Base-by-base conservation (phyloP, 1,284 basidiomycete genomes). In the Boletus sp. region DNA sequence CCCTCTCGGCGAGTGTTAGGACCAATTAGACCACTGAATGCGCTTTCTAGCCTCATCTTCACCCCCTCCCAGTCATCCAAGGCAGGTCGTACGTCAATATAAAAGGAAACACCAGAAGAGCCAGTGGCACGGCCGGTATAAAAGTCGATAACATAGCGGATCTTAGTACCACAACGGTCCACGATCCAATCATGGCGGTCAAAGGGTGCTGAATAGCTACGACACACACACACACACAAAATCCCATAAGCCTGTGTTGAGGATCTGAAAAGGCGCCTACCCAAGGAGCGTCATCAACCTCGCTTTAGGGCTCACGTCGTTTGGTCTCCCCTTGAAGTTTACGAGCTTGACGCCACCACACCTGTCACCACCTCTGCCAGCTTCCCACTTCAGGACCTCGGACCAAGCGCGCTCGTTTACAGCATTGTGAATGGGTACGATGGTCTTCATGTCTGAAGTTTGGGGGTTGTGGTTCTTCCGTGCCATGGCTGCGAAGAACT, bases 391-490 rank as follows among this genome's bases (percentile, higher is more conserved):
- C 64, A 94, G 69, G 41, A 99, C 80, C 67, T 96, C 87, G 41
- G 75, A 72, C 95, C 95, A 99, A 4, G 94, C 92, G 51, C 89
- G 84, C 70, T 99, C 96, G 64, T 99, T 99, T 51, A 99, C 96
- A 26, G 95, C 95, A 64, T 99, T 99, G 70, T 99, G 95, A 49
- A 99, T 99, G 7, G 95, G 95, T 7, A 99, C 94, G 58, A 99
- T 87, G 19, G 92, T 89, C 60, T 81, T 82, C 94, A 99, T 98
- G 70, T 98, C 95, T 17, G 76, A 65, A 14, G 85, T 80, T 16
- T 84, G 77, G 5, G 88, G 88, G 50, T 87, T 81, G 66, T 95
- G 89, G 62, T 96, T 82, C 72, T 99, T 99, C 50, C 95, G 83
- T 51, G 85, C 80, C 84, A 99, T 94, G 8, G 96, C 96, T 19